phyloP scores from a whole-genome alignment of 2,329 filamentous ascomycete species.

The Colletotrichum salicis region DNA sequence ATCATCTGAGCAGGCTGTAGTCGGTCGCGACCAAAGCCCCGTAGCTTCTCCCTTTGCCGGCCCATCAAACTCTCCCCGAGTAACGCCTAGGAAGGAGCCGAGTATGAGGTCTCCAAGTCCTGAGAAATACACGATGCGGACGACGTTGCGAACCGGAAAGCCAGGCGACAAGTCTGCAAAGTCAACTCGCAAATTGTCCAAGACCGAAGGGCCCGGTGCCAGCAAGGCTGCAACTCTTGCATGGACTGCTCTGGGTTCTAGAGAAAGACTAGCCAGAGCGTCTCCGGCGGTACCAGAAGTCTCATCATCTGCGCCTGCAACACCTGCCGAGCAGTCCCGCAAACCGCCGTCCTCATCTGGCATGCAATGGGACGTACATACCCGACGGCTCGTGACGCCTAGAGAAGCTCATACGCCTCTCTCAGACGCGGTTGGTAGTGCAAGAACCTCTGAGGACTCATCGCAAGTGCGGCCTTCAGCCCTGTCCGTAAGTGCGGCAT shows the following conservation, averaged over 20 bases:
- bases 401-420: constrained; percentile 46
- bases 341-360: constrained; percentile 44
- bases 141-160: constrained; percentile 66
- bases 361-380: constrained; percentile 65
- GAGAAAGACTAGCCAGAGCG: constrained; percentile 47
- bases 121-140: constrained; percentile 71
- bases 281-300: constrained; percentile 40
- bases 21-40: constrained; percentile 44
- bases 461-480: constrained; percentile 52
- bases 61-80: constrained; percentile 45
- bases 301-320: constrained; percentile 38
- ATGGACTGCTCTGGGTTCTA: constrained; percentile 62
- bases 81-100: constrained; percentile 48
- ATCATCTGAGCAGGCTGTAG: constrained; percentile 60
- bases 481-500: constrained; percentile 66
- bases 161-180: constrained; percentile 54
- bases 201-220: constrained; percentile 60
- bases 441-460: constrained; percentile 54
- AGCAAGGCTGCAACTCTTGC: constrained; percentile 73
- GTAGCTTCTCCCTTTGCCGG: constrained; percentile 38
- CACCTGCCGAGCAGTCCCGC: constrained; percentile 45
- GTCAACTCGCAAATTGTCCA: constrained; percentile 53
- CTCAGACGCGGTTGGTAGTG: constrained; percentile 41
- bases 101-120: constrained; percentile 64
- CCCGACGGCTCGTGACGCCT: constrained; percentile 59